Conservation (phyloP, 208 protist species). For the Zelonia costaricensis region DNA sequence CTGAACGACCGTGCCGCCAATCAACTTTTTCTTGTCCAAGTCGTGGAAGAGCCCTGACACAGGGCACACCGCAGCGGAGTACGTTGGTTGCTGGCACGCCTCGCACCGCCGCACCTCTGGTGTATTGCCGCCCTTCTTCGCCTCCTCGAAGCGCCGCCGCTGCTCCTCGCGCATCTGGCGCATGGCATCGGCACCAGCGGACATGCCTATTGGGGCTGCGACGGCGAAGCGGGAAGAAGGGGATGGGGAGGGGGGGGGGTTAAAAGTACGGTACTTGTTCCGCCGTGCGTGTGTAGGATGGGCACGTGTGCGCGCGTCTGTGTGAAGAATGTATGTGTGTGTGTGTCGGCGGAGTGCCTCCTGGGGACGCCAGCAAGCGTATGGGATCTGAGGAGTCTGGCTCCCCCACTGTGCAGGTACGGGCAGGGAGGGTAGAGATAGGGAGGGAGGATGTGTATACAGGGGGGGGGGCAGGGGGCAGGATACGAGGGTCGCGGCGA, state of each 20-base stretch:
- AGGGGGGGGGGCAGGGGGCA: too few species aligned
- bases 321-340: too few species aligned
- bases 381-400: too few species aligned
- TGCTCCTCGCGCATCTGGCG: conserved; percentile 26
- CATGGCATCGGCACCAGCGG: conserved; percentile 13
- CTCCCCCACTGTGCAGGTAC: too few species aligned
- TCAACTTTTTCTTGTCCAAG: conserved; percentile 47
- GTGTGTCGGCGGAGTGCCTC: too few species aligned
- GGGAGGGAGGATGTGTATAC: too few species aligned
- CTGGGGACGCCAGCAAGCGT: too few species aligned
- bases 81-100: conserved; percentile 57
- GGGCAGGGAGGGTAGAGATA: too few species aligned
- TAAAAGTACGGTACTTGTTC: background rate
- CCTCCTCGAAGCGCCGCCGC: conserved; percentile 30
- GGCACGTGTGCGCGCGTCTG: too few species aligned
- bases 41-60: conserved; percentile 79
- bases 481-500: too few species aligned
- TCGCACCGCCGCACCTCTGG: conserved; percentile 56
- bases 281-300: too few species aligned
- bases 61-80: conserved; percentile 61
- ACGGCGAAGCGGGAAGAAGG: background rate
- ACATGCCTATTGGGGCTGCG: conserved; percentile 2
- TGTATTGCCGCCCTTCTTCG: conserved; percentile 24
- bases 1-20: conserved; percentile 64
- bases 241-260: background rate